Evolutionary conservation across 2,329 filamentous ascomycete genomes (phyloP), one percentile per base, ranked within the genome.

Genomic region (Ilyonectria sp.): DNA sequence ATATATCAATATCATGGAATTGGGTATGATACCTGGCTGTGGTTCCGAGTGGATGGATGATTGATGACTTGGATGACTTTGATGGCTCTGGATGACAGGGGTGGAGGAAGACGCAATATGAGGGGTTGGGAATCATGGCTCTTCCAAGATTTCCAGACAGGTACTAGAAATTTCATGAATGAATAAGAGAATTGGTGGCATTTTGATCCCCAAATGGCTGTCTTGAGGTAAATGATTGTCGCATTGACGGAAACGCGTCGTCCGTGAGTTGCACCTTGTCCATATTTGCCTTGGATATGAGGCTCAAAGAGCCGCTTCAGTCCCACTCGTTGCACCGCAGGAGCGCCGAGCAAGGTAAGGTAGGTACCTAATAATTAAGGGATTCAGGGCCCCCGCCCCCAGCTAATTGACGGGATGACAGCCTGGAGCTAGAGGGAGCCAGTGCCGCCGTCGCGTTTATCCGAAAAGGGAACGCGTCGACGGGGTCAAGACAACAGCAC

Each of bases 401-500:
- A 26, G 26, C 26, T 26, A 26, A 6, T 13, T 17, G 37, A 15
- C 37, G 37, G 37, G 13, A 40, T 40, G 31, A 33, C 31, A 33
- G 26, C 26, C 63, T 37, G 8, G 33, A 11, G 15, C 35, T 37
- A 37, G 10, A 37, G 35, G 35, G 37, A 52, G 23, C 60, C 57
- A n/a, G 17, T 71, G 69, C 62, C 69, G 70, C 74, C 69, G 68
- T 75, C 68, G 75, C 69, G 73, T 76, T 76, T 76, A 76, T 75
- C 73, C 72, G 74, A 72, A 58, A 60, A 65, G 64, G 61, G 72
- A 69, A 71, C 74, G 74, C 74, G 73, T 72, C 55, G 61, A 43
- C 37, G 26, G 35, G 23, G 26, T 35, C 54, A 40, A 50, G 35
- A 44, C 67, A 54, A 54, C 56, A 61, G 29, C 23, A 62, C 58